Evolutionary conservation across 768 basidiomycete species (phyloP), one percentile per base, ranked within the genome.

Genomic region (Termitomyces eurrhizus): DNA sequence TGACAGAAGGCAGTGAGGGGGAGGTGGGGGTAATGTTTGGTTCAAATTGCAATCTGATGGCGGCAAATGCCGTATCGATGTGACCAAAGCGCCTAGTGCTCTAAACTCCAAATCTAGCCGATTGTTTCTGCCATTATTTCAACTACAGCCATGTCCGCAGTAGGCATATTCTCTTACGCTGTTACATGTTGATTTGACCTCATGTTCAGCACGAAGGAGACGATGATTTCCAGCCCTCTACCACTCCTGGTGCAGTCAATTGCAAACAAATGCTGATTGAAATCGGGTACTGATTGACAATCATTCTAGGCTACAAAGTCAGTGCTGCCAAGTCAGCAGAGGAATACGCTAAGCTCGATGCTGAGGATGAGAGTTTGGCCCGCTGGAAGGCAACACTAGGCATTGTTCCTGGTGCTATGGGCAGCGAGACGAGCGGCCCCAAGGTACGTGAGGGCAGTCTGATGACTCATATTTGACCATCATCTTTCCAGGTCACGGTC

Each of bases 371-470:
- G 75, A 93, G 92, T 72, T 82, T 98, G 67, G 87, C 89, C 36
- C 87, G 93, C 64, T 98, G 96, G 96, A 98, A 98, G 73, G 93
- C 92, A 42, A 93, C 89, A 56, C 81, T 98, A 32, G 96, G 96
- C 56, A 86, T 98, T 62, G 81, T 83, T 55, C 80, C 85, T 37
- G 86, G 83, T 33, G 78, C 71, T 21, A 32, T 70, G 4, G 33
- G 52, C 14, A 75, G 70, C 21, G 68, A 77, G 59, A 71, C 77
- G 14, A 74, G 62, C 65, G 85, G 84, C 14, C 90, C 90, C 54
- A 92, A 92, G 84, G 93, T 89, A 60, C 45, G 70, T 55, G 45
- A 16, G 12, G 57, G 50, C 44, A 42, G 49, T 48, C 37, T 33
- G 9, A 26, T 52, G 41, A 36, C 33, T 59, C 35, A 59, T 44